Percentiles rank a stretch among this genome's conserved stretches.
Conservation (phyloP, 306 rosid species). For the Quercus mongolica region DNA sequence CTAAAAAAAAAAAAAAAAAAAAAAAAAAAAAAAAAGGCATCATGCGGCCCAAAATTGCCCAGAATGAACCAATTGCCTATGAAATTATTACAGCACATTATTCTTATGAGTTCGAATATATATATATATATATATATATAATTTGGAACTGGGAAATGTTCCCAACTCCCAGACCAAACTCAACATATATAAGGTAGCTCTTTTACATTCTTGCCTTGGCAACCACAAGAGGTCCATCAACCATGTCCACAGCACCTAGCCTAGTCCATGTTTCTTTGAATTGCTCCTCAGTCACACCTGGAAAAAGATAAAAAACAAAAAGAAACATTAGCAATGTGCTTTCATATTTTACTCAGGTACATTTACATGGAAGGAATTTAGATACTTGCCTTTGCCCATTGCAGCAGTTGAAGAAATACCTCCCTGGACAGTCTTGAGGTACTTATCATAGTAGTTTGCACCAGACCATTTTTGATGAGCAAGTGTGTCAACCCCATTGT, state of each 20-base stretch:
- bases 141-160: background rate
- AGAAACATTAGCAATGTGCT: background rate
- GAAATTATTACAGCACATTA: conserved; percentile 8
- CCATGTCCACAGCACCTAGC: conserved; percentile 58
- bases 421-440: conserved; percentile 93
- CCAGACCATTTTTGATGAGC: conserved; percentile 99
- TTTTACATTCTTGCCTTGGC: conserved; percentile 81
- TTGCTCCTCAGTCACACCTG: conserved; percentile 97
- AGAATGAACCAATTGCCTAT: conserved; percentile 12
- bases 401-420: conserved; percentile 96
- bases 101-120: conserved; percentile 16
- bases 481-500: conserved; percentile 84
- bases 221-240: conserved; percentile 52
- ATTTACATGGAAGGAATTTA: background rate
- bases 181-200: background rate
- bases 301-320: background rate
- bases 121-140: conserved; percentile 2
- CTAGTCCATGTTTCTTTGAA: conserved; percentile 90
- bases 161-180: background rate
- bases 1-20: background rate
- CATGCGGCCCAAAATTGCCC: background rate
- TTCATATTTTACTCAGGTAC: background rate
- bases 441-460: conserved; percentile 87
- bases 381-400: conserved; percentile 85
- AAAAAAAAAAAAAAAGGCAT: background rate